Percentiles rank a stretch among this genome's conserved stretches.
Conservation (phyloP, 2,329 filamentous ascomycete species). For the Colletotrichum viniferum region DNA sequence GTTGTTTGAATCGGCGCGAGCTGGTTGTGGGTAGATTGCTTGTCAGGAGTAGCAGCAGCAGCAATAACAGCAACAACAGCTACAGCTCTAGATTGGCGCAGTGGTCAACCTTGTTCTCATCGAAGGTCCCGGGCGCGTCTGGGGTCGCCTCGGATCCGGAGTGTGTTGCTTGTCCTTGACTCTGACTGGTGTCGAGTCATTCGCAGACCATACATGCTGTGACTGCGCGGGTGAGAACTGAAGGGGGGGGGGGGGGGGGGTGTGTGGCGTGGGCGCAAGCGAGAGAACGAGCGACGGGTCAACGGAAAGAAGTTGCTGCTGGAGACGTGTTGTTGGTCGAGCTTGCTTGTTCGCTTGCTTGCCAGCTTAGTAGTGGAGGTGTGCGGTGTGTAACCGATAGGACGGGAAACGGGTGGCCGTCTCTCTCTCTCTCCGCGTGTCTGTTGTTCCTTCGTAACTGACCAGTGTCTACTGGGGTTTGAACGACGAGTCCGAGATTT, state of each 20-base stretch:
- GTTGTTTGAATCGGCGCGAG: neutral
- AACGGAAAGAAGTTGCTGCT: neutral
- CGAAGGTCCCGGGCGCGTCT: neutral
- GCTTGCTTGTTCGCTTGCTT: neutral
- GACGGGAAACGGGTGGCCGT: neutral
- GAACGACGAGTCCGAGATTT: neutral
- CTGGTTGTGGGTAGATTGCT: neutral
- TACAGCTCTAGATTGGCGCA: conserved; percentile 6
- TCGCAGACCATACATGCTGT: conserved; percentile 18
- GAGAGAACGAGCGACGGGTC: neutral
- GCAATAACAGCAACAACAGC: neutral
- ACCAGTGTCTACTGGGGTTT: neutral
- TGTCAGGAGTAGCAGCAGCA: neutral
- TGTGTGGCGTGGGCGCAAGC: conserved; percentile 5
- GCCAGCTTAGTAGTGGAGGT: neutral
- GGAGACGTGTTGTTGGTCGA: neutral
- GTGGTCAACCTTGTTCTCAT: conserved; percentile 5
- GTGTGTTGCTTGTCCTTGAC: conserved; percentile 8
- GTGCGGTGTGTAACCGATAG: neutral
- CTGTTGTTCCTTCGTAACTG: neutral
- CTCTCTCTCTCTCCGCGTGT: neutral
- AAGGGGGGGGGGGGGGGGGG: too few relatives aligned
- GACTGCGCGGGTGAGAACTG: conserved; percentile 1
- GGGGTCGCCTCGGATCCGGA: conserved; percentile 10
- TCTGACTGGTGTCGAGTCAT: conserved; percentile 21